Evolutionary conservation across 1,139 yeast species (phyloP).

Genomic region (Candida mesenterica): DNA sequence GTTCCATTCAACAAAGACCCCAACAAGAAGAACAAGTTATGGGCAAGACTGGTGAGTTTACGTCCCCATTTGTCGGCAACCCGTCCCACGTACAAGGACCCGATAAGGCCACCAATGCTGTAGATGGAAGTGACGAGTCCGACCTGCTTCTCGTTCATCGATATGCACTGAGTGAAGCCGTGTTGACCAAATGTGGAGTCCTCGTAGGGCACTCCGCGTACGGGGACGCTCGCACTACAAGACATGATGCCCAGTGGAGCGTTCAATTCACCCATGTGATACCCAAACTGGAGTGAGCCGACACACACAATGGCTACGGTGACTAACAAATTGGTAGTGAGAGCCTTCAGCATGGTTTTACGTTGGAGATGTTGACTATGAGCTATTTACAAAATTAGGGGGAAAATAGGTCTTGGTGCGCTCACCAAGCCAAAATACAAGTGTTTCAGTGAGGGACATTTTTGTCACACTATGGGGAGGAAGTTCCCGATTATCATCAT

Average conservation of each 20-base stretch:
- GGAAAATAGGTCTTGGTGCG: not conserved
- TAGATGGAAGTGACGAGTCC: slow-evolving; percentile 84
- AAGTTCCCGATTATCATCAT: slow-evolving; percentile 96
- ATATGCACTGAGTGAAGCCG: slow-evolving; percentile 49
- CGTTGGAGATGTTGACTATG: slow-evolving; percentile 8
- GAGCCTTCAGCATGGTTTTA: slow-evolving; percentile 7
- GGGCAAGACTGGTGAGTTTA: slow-evolving; percentile 52
- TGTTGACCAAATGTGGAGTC: slow-evolving; percentile 39
- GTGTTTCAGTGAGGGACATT: not conserved
- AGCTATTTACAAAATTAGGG: slow-evolving; percentile 1
- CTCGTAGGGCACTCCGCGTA: slow-evolving; percentile 29
- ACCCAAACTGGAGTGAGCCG: slow-evolving; percentile 49
- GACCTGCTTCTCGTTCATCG: slow-evolving; percentile 59
- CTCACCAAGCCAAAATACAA: too few relatives aligned
- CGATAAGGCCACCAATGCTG: slow-evolving; percentile 81
- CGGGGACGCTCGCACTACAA: slow-evolving; percentile 35
- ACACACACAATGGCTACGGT: slow-evolving; percentile 39
- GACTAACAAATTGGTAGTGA: slow-evolving; percentile 25
- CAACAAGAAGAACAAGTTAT: slow-evolving; percentile 54
- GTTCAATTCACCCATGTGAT: slow-evolving; percentile 51
- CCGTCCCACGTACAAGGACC: slow-evolving; percentile 71
- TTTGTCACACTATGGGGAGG: slow-evolving; percentile 57
- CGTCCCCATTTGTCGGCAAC: slow-evolving; percentile 74
- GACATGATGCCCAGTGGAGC: slow-evolving; percentile 44
- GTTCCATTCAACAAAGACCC: slow-evolving; percentile 68